Percentiles rank a stretch among this genome's conserved stretches.
phyloP scores from a whole-genome alignment of 1,139 yeast genomes.

The Geotrichum armillariae region DNA sequence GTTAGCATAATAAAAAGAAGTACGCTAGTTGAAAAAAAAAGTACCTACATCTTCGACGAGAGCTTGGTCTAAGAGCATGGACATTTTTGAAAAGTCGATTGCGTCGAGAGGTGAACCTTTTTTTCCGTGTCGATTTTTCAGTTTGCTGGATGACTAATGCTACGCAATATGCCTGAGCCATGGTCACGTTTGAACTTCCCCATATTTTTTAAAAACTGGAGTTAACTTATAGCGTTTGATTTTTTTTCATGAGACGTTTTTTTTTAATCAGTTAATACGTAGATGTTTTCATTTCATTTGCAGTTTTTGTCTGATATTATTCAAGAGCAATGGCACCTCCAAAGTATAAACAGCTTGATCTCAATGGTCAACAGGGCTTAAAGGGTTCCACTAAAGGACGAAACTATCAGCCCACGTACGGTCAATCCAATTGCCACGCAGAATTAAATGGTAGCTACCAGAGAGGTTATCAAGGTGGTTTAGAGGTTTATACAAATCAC shows the following conservation, averaged over 20 bases:
- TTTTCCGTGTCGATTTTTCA: no score
- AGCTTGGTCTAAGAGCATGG: conserved; percentile 52
- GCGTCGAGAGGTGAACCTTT: no score
- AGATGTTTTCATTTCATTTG: no score
- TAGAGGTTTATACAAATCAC: no score
- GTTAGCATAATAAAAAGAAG: not conserved
- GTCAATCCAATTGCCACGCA: conserved; percentile 9
- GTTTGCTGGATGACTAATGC: no score
- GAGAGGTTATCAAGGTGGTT: conserved; percentile 1
- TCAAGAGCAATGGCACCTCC: conserved; percentile 1
- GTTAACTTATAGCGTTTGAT: no score
- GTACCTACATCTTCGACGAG: conserved; percentile 51
- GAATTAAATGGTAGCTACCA: conserved; percentile 7
- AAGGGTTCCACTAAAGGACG: conserved; percentile 7
- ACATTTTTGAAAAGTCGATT: conserved; percentile 34
- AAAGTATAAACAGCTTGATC: not conserved
- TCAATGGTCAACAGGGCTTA: not conserved
- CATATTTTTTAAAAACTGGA: no score
- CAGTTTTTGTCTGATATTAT: no score
- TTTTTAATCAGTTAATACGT: no score
- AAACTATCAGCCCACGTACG: conserved; percentile 10
- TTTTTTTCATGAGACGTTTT: no score
- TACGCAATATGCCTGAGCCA: no score
- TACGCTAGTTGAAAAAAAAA: not conserved
- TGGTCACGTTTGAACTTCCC: no score